These are phyloP conservation scores for Aspergillus luchuensis DNA, from an alignment of 2,329 filamentous ascomycete genomes.

Conservation along the genomic window DNA sequence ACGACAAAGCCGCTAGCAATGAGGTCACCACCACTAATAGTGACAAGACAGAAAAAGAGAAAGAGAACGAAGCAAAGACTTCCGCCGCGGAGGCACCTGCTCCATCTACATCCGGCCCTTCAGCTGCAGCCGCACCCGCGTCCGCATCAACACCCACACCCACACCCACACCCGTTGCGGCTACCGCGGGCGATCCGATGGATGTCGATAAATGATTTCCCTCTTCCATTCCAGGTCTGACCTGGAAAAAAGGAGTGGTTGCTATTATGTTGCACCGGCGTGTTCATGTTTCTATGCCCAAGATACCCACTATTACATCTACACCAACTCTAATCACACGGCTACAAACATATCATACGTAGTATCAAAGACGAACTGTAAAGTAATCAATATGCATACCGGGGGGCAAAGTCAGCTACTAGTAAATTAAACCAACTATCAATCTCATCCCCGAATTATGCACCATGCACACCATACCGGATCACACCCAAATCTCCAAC, in stretches of 20 bases:
- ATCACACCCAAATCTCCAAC: background rate
- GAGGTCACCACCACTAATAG: slow-evolving; percentile 9
- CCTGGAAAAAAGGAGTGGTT: too few relatives aligned
- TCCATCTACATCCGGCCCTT: background rate
- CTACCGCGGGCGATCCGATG: slow-evolving; percentile 5
- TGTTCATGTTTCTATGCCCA: background rate
- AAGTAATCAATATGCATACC: too few relatives aligned
- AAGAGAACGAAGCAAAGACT: slow-evolving; percentile 15
- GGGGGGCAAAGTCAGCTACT: background rate
- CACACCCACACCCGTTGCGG: slow-evolving; percentile 3
- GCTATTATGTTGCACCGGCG: background rate
- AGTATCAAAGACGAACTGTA: background rate
- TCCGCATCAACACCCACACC: slow-evolving; percentile 8
- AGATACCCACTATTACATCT: slow-evolving; percentile 5
- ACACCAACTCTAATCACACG: background rate
- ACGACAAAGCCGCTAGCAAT: slow-evolving; percentile 1
- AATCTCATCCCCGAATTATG: background rate
- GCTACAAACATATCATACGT: background rate
- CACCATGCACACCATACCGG: background rate
- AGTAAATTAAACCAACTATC: background rate
- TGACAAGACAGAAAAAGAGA: slow-evolving; percentile 2
- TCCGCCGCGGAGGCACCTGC: slow-evolving; percentile 1
- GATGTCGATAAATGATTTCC: slow-evolving; percentile 6
- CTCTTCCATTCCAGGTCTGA: too few relatives aligned
- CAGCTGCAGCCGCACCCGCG: slow-evolving; percentile 10